Evolutionary conservation across 129 eudicot genomes (phyloP).

Genomic region (Solidago caesia): DNA sequence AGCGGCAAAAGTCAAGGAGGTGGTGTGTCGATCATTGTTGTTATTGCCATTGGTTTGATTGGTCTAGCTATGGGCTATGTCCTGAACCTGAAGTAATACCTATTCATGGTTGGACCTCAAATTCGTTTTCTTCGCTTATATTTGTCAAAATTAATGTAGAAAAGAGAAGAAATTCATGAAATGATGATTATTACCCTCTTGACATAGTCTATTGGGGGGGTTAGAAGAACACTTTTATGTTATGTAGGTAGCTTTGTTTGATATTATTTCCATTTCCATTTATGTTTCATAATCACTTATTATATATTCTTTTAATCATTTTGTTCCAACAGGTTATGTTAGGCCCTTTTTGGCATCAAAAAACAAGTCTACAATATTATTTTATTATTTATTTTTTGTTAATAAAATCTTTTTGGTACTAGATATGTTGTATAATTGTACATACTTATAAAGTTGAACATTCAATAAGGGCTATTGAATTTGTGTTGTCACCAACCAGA

Average conservation of each 20-base stretch:
- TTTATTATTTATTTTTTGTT: no score
- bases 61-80: slow-evolving; percentile 70
- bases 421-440: no score
- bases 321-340: not conserved
- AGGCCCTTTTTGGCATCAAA: not conserved
- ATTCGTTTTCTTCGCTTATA: not conserved
- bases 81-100: slow-evolving; percentile 50
- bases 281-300: slow-evolving; percentile 10
- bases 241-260: slow-evolving; percentile 20
- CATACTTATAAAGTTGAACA: no score
- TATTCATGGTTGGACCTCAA: slow-evolving; percentile 20
- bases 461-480: no score
- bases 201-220: slow-evolving; percentile 27
- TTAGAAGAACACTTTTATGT: slow-evolving; percentile 28
- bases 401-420: no score
- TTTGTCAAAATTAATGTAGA: slow-evolving; percentile 30
- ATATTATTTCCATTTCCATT: slow-evolving; percentile 9
- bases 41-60: slow-evolving; percentile 56
- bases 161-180: slow-evolving; percentile 25
- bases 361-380: not conserved
- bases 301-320: not conserved
- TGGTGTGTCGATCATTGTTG: slow-evolving; percentile 60
- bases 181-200: slow-evolving; percentile 27
- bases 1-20: slow-evolving; percentile 53
- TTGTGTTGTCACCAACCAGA: no score